Evolutionary conservation across 192 early-diverging fungal genomes (phyloP).

Genomic region (Gorgonomyces haynaldii): DNA sequence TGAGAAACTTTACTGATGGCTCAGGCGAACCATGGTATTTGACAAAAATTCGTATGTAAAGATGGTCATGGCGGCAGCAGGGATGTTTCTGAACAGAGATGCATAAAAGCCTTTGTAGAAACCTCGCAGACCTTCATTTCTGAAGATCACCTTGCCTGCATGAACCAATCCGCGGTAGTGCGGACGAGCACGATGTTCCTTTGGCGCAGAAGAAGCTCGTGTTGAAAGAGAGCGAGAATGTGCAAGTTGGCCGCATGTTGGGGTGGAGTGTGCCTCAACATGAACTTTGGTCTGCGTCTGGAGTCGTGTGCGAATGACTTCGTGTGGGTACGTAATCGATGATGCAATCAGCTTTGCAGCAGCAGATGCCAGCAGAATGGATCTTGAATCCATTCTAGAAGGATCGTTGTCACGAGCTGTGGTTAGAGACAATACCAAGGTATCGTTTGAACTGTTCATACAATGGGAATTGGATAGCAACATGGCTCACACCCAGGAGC

Average conservation of each 20-base stretch:
- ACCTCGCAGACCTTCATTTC: conserved; percentile 67
- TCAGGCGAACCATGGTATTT: too few species aligned
- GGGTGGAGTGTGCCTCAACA: too few species aligned
- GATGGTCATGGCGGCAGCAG: conserved; percentile 73
- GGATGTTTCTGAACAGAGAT: conserved; percentile 81
- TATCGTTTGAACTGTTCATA: conserved; percentile 77
- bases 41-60: conserved; percentile 77
- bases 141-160: conserved; percentile 54
- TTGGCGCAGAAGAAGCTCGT: neutral
- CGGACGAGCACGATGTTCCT: neutral
- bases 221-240: neutral
- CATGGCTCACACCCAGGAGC: conserved; percentile 86
- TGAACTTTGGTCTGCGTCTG: conserved; percentile 80
- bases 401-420: too few species aligned
- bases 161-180: conserved; percentile 80
- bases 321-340: conserved; percentile 88
- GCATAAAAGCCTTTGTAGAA: conserved; percentile 83
- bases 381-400: neutral
- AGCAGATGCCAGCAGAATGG: conserved; percentile 70
- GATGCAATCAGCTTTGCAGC: conserved; percentile 83
- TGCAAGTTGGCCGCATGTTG: neutral
- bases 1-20: too few species aligned
- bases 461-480: conserved; percentile 88
- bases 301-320: conserved; percentile 82
- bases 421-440: conserved; percentile 9